Evolutionary conservation across 2,329 filamentous ascomycete species (phyloP).

Genomic region (Fusarium beomiforme): DNA sequence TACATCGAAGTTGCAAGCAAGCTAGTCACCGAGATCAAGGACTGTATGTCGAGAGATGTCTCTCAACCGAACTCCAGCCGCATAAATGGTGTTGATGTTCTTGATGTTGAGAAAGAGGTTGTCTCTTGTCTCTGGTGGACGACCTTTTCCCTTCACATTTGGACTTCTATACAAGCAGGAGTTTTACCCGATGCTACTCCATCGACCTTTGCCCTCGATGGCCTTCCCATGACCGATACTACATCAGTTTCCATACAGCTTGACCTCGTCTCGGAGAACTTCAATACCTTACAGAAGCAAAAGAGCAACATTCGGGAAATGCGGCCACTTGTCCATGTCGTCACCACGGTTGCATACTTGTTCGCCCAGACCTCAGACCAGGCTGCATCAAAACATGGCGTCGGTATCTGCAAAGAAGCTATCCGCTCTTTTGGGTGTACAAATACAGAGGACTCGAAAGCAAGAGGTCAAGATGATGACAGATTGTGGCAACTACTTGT

Average conservation of each 20-base stretch:
- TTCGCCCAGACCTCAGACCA: conserved; percentile 30
- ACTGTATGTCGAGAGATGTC: conserved; percentile 42
- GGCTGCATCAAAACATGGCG: conserved; percentile 38
- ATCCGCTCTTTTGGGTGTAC: conserved; percentile 42
- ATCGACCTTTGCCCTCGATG: conserved; percentile 41
- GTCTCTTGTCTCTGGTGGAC: conserved; percentile 53
- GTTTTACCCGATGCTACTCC: conserved; percentile 38
- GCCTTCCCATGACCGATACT: conserved; percentile 44
- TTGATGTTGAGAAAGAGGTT: conserved; percentile 53
- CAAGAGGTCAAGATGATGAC: conserved; percentile 33
- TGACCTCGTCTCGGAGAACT: conserved; percentile 50
- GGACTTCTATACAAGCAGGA: conserved; percentile 51
- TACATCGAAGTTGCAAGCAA: conserved; percentile 49
- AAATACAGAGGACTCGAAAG: conserved; percentile 9
- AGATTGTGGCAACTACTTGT: conserved; percentile 42
- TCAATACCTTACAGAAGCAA: conserved; percentile 50
- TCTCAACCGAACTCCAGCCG: conserved; percentile 46
- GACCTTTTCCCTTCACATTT: conserved; percentile 51
- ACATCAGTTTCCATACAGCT: conserved; percentile 47
- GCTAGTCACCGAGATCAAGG: conserved; percentile 46
- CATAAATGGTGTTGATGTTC: conserved; percentile 54
- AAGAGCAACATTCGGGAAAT: conserved; percentile 48
- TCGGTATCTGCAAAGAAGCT: conserved; percentile 43
- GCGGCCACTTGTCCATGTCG: conserved; percentile 49
- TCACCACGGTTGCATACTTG: conserved; percentile 46